phyloP scores from a whole-genome alignment of 768 basidiomycete genomes.

The Termitomyces sp. region DNA sequence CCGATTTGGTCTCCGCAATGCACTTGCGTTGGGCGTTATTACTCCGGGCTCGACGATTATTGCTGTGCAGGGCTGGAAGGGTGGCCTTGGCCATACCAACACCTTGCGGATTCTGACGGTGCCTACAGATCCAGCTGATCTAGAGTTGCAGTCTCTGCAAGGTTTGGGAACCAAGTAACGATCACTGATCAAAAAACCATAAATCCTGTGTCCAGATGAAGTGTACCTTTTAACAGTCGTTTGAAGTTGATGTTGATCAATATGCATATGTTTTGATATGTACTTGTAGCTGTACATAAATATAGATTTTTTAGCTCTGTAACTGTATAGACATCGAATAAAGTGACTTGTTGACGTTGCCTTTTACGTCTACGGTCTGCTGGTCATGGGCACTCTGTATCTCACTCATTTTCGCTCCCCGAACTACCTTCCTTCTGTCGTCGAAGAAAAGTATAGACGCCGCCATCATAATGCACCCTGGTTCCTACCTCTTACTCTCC shows the following conservation, averaged over 20 bases:
- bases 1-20: slow-evolving; percentile 82
- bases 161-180: slow-evolving; percentile 18
- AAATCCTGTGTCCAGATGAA: neutral
- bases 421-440: slow-evolving; percentile 36
- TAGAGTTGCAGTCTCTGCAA: slow-evolving; percentile 62
- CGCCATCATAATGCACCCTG: slow-evolving; percentile 41
- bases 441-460: slow-evolving; percentile 61
- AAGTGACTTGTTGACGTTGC: neutral
- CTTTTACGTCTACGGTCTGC: neutral
- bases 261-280: neutral
- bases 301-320: neutral
- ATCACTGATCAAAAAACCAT: neutral
- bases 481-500: slow-evolving; percentile 54
- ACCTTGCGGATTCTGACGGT: slow-evolving; percentile 81
- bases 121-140: slow-evolving; percentile 74
- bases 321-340: neutral
- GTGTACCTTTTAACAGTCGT: neutral
- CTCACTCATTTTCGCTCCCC: slow-evolving; percentile 19
- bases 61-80: slow-evolving; percentile 99
- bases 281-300: neutral
- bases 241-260: neutral
- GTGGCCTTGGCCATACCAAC: slow-evolving; percentile 94
- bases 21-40: slow-evolving; percentile 80
- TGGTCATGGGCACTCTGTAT: slow-evolving; percentile 7
- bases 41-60: slow-evolving; percentile 84